phyloP scores from a whole-genome alignment of 2,329 filamentous ascomycete species.

The Rutstroemia sp. region DNA sequence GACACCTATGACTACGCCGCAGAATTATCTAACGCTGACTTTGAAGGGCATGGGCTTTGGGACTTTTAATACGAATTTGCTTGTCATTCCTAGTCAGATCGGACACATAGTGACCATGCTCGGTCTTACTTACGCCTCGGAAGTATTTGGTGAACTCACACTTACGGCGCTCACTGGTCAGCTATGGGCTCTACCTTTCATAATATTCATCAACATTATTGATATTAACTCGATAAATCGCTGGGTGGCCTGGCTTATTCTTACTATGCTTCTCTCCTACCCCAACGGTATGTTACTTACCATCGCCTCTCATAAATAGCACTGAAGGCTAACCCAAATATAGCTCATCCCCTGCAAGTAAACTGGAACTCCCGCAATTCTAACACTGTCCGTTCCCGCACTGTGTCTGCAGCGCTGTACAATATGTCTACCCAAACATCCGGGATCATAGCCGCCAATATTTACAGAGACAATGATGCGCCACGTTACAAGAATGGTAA shows the following conservation, averaged over 20 bases:
- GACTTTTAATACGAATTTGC: conserved; percentile 55
- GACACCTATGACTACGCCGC: conserved; percentile 42
- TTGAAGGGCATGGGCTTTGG: conserved; percentile 50
- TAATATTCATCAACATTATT: conserved; percentile 37
- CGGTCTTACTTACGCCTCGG: conserved; percentile 32
- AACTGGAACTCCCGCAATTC: conserved; percentile 48
- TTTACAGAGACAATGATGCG: conserved; percentile 35
- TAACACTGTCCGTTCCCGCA: conserved; percentile 52
- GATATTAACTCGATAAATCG: conserved; percentile 33
- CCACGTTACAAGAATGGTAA: conserved; percentile 40
- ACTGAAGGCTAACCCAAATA: background rate
- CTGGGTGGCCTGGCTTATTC: conserved; percentile 38
- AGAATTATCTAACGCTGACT: conserved; percentile 51
- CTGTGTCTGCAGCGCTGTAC: conserved; percentile 57
- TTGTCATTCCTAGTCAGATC: conserved; percentile 50
- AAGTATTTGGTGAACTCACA: conserved; percentile 42
- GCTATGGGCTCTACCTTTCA: conserved; percentile 53
- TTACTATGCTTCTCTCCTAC: conserved; percentile 35
- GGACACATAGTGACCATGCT: conserved; percentile 38
- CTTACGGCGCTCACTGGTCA: conserved; percentile 42
- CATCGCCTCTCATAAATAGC: background rate
- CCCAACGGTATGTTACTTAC: conserved; percentile 30
- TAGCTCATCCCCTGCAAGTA: conserved; percentile 41
- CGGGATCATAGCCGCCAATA: conserved; percentile 30
- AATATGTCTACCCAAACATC: conserved; percentile 45